A percentile compares a stretch with the other conserved stretches of the same genome.
Evolutionary conservation across 2,329 filamentous ascomycete species (phyloP).

Genomic region (Zymoseptoria ardabiliae): DNA sequence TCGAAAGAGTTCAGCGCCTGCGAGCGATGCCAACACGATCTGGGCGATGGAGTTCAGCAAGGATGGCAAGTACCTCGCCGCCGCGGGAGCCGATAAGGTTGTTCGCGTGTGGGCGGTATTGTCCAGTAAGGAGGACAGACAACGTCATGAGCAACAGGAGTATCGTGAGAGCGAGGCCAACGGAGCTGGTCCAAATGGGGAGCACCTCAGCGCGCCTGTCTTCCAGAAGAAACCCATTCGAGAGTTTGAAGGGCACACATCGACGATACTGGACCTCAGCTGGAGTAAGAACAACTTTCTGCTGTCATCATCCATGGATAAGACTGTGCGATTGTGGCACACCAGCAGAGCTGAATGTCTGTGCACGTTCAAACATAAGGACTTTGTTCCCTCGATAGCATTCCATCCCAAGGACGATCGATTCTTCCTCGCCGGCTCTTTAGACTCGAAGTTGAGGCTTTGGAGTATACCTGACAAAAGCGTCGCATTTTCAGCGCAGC

Average conservation of each 20-base stretch:
- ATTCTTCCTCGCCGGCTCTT: slow-evolving; percentile 89
- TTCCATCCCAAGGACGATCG: slow-evolving; percentile 94
- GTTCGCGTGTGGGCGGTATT: slow-evolving; percentile 87
- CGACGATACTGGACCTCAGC: slow-evolving; percentile 81
- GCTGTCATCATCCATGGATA: slow-evolving; percentile 94
- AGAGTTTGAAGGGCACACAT: slow-evolving; percentile 76
- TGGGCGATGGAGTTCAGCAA: slow-evolving; percentile 92
- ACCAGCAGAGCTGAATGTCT: slow-evolving; percentile 76
- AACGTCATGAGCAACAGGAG: slow-evolving; percentile 64
- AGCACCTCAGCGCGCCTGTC: slow-evolving; percentile 75
- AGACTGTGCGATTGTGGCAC: slow-evolving; percentile 93
- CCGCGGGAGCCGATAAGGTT: slow-evolving; percentile 80
- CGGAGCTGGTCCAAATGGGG: slow-evolving; percentile 42
- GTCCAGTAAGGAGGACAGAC: slow-evolving; percentile 70
- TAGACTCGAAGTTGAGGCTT: slow-evolving; percentile 78
- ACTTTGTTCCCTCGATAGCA: slow-evolving; percentile 88
- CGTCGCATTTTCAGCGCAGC: slow-evolving; percentile 72
- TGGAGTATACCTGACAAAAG: slow-evolving; percentile 97
- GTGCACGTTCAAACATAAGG: slow-evolving; percentile 88
- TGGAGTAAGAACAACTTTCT: slow-evolving; percentile 99
- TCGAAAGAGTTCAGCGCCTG: slow-evolving; percentile 38
- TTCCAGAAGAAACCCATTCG: slow-evolving; percentile 71
- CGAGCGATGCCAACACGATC: slow-evolving; percentile 49
- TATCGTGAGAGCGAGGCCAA: slow-evolving; percentile 40
- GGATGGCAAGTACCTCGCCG: slow-evolving; percentile 83